Evolutionary conservation across 2,329 filamentous ascomycete genomes (phyloP).

Genomic region (Microcera coccophila): DNA sequence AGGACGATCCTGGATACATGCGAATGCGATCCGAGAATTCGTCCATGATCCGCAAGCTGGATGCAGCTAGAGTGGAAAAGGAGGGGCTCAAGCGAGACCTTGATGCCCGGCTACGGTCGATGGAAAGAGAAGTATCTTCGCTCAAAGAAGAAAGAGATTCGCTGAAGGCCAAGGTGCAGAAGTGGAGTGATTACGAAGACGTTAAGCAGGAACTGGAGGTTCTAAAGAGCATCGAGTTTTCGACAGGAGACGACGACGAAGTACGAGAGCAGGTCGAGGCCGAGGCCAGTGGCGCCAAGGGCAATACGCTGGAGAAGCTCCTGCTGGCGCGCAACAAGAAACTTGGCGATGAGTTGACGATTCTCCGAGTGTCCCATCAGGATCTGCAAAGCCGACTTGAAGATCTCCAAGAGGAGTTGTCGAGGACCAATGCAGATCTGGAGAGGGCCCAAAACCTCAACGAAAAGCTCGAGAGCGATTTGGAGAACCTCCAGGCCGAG

Average conservation of each 20-base stretch:
- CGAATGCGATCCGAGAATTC: constrained; percentile 91
- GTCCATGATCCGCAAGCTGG: constrained; percentile 81
- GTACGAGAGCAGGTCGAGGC: constrained; percentile 41
- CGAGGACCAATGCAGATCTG: constrained; percentile 77
- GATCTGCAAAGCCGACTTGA: constrained; percentile 80
- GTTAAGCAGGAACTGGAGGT: constrained; percentile 95
- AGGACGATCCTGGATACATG: constrained; percentile 87
- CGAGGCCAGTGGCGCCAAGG: constrained; percentile 44
- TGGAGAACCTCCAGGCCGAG: constrained; percentile 82
- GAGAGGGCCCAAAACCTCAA: constrained; percentile 82
- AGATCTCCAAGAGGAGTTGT: constrained; percentile 77
- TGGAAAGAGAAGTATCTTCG: constrained; percentile 73
- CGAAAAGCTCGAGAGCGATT: constrained; percentile 84
- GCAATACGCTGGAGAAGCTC: constrained; percentile 85
- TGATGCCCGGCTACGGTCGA: constrained; percentile 69
- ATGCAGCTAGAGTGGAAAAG: constrained; percentile 76
- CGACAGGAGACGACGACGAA: constrained; percentile 80
- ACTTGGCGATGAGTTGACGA: constrained; percentile 85
- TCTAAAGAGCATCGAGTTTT: constrained; percentile 95
- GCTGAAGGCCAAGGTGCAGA: constrained; percentile 76
- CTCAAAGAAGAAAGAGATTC: constrained; percentile 77
- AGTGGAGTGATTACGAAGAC: constrained; percentile 92
- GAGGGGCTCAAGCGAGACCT: constrained; percentile 74
- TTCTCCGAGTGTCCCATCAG: constrained; percentile 89
- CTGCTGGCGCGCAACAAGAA: constrained; percentile 94